These are phyloP conservation scores for Candolleomyces efflorescens DNA, from an alignment of 768 basidiomycete species.

Conservation along the genomic window DNA sequence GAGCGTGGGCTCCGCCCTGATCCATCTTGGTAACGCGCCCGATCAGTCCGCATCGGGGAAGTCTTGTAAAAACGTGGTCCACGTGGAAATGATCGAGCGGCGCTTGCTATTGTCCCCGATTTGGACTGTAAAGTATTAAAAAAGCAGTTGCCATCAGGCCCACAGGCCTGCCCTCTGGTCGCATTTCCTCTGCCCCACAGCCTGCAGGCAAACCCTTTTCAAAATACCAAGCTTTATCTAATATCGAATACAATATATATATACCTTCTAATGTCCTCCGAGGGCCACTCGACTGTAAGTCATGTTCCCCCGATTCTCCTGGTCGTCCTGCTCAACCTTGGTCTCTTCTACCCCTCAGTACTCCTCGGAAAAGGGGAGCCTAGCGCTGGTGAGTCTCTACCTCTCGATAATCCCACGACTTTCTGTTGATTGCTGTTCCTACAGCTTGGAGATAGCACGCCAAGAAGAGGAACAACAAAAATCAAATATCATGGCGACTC, in stretches of 20 bases:
- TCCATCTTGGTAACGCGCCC: conserved; percentile 4
- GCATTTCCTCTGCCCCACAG: conserved; percentile 1
- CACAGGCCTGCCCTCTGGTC: not conserved
- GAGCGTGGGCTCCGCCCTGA: not conserved
- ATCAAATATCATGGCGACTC: conserved; percentile 58
- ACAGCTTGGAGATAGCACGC: not conserved
- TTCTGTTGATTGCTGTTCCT: not conserved
- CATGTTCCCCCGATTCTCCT: conserved; percentile 1
- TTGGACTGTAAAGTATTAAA: not conserved
- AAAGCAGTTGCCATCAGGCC: not conserved
- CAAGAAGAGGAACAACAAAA: conserved; percentile 50
- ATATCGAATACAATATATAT: conserved; percentile 1
- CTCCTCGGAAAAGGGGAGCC: conserved; percentile 6
- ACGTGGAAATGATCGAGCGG: conserved; percentile 10
- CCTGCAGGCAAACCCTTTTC: not conserved
- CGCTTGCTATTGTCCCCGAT: conserved; percentile 5
- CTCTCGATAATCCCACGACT: not conserved
- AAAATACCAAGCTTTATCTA: not conserved
- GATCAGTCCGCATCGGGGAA: conserved; percentile 5
- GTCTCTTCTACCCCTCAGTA: conserved; percentile 3
- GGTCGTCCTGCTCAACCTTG: not conserved
- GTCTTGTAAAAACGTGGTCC: conserved; percentile 10
- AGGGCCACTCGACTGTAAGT: conserved; percentile 7
- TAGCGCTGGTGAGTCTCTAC: conserved; percentile 3
- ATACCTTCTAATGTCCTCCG: conserved; percentile 8